Evolutionary conservation across 768 basidiomycete genomes (phyloP).

Genomic region (Daedaleopsis sinensis): DNA sequence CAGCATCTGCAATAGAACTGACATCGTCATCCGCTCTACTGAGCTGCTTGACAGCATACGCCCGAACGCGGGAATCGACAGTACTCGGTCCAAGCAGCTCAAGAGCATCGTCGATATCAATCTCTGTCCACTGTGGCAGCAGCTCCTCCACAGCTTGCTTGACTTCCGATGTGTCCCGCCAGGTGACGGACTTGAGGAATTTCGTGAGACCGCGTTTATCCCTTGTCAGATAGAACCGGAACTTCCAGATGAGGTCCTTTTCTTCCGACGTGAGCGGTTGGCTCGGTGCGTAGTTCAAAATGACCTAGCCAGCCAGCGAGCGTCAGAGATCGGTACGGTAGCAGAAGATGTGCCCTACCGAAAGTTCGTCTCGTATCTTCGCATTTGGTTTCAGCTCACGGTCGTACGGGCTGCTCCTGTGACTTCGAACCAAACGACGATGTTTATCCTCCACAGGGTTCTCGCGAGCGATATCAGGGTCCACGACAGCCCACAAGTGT

Average conservation of each 20-base stretch:
- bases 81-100: constrained; percentile 91
- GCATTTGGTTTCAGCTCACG: constrained; percentile 96
- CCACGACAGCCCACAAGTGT: constrained; percentile 84
- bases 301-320: constrained; percentile 53
- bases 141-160: constrained; percentile 98
- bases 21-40: constrained; percentile 95
- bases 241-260: constrained; percentile 98
- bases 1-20: constrained; percentile 25
- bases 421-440: constrained; percentile 89
- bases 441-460: constrained; percentile 99
- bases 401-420: constrained; percentile 93
- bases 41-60: constrained; percentile 92
- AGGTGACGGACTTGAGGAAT: constrained; percentile 96
- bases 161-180: constrained; percentile 95
- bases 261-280: constrained; percentile 86
- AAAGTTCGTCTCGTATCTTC: constrained; percentile 90
- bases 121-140: constrained; percentile 94
- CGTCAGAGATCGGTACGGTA: background rate
- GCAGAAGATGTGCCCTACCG: constrained; percentile 51
- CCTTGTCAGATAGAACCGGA: constrained; percentile 93
- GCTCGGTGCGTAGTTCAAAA: constrained; percentile 90
- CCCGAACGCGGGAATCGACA: constrained; percentile 88
- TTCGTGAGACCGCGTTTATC: constrained; percentile 96
- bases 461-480: constrained; percentile 89
- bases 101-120: constrained; percentile 95